Evolutionary conservation across 768 basidiomycete species (phyloP), one percentile per base, ranked within the genome.

Genomic region (Pholiota microspora): DNA sequence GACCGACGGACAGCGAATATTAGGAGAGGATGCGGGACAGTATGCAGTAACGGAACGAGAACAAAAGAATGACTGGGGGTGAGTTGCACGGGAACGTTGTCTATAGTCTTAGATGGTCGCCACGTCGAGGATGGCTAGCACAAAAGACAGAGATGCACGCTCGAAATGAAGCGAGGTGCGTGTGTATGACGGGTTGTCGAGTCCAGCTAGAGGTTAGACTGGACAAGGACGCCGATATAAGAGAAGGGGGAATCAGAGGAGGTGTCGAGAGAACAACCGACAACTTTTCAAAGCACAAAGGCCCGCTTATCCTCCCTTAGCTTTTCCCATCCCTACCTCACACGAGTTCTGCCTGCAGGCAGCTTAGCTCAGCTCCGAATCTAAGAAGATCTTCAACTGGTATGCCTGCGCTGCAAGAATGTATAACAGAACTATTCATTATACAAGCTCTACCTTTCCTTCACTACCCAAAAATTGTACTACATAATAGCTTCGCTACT

Each of bases 291-390:
- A n/a, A 78, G 72, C 73, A 71, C 71, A 73, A 72, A 64, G 71
- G 66, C 67, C 74, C 77, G 79, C 77, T 81, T 81, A 77, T 72
- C 73, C 75, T 71, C 70, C 68, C 74, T 77, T 66, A 69, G 70
- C 60, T 58, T 58, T 64, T 59, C 63, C 65, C 62, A 63, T 73
- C 70, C 70, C 73, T 74, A 66, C 71, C 71, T 80, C 73, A 72
- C 79, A 88, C 85, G 86, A 85, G 86, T 77, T 75, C 71, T 84
- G 86, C 86, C 86, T 87, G 83, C 84, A 86, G 85, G 86, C 84
- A 80, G 66, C 31, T 35, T 53, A 46, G 21, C 56, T 53, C 34
- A 32, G 32, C 45, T n/a, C 24, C 53, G 16, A 47, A 46, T 38
- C 40, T n/a, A n/a, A n/a, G 45, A 47, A 38, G 46, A 48, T 48